phyloP scores from a whole-genome alignment of 2,329 filamentous ascomycete genomes.

The Nannizziopsis barbatae region DNA sequence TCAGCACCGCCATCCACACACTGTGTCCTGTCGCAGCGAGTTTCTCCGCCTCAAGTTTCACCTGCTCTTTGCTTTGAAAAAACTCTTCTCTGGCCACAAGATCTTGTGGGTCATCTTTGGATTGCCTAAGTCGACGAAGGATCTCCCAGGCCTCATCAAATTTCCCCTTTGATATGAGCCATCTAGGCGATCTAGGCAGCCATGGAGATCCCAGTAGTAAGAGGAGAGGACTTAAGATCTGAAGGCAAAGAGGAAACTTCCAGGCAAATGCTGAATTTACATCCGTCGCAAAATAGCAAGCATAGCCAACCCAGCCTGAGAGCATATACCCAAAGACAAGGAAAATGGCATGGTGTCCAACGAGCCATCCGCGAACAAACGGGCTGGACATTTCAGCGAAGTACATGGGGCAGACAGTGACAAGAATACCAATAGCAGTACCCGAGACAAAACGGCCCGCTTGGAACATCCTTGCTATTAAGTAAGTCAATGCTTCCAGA shows the following conservation, averaged over 20 bases:
- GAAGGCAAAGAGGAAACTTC: conserved; percentile 37
- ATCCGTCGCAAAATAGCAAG: conserved; percentile 33
- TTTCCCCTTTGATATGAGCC: conserved; percentile 40
- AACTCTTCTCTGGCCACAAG: conserved; percentile 38
- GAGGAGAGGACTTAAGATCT: conserved; percentile 32
- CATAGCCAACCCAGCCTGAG: conserved; percentile 36
- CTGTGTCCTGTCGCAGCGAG: conserved; percentile 31
- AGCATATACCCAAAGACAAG: conserved; percentile 40
- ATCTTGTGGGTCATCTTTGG: conserved; percentile 31
- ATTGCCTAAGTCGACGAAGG: conserved; percentile 31
- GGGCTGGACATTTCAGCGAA: conserved; percentile 36
- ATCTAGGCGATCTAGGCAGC: conserved; percentile 40
- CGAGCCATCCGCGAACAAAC: conserved; percentile 35
- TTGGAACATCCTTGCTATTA: conserved; percentile 33
- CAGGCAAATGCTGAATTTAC: conserved; percentile 33
- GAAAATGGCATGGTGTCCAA: conserved; percentile 39
- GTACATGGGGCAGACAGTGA: conserved; percentile 38
- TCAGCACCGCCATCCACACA: conserved; percentile 38
- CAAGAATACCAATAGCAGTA: conserved; percentile 34
- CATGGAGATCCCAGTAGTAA: conserved; percentile 33
- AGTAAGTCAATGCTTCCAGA: conserved; percentile 7
- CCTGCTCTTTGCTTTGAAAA: conserved; percentile 39
- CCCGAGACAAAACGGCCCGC: conserved; percentile 35
- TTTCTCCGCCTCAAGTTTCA: conserved; percentile 34
- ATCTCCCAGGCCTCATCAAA: conserved; percentile 38